phyloP scores from a whole-genome alignment of 768 basidiomycete genomes.

The Cystofilobasidium capitatum region DNA sequence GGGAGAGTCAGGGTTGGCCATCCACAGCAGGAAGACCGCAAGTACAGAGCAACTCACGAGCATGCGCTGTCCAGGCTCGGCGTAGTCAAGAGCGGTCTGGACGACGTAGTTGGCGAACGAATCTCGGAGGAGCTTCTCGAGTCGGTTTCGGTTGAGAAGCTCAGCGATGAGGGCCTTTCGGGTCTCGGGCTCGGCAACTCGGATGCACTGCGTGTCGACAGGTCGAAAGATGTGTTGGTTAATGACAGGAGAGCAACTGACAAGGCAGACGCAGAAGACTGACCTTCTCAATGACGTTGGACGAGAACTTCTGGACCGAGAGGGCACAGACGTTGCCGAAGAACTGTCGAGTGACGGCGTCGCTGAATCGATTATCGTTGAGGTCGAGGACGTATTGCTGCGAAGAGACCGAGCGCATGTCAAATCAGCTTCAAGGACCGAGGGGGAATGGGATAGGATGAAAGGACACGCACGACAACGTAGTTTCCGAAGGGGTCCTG shows the following conservation, averaged over 20 bases:
- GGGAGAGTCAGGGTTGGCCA: slow-evolving; percentile 10
- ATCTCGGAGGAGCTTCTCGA: slow-evolving; percentile 91
- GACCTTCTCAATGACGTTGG: slow-evolving; percentile 96
- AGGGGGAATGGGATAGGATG: slow-evolving; percentile 69
- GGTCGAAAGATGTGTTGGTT: neutral
- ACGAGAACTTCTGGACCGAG: slow-evolving; percentile 98
- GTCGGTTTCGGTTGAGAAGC: slow-evolving; percentile 79
- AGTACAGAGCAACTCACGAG: slow-evolving; percentile 45
- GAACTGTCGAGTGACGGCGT: slow-evolving; percentile 94
- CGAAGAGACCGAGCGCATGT: neutral
- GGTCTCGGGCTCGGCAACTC: slow-evolving; percentile 90
- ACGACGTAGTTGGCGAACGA: slow-evolving; percentile 96
- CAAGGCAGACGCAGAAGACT: slow-evolving; percentile 17
- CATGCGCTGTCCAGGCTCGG: slow-evolving; percentile 79
- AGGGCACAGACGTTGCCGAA: slow-evolving; percentile 93
- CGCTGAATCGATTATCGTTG: slow-evolving; percentile 96
- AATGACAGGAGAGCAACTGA: too few relatives aligned
- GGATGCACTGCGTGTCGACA: slow-evolving; percentile 51
- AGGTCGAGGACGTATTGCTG: slow-evolving; percentile 97
- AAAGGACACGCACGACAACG: slow-evolving; percentile 34
- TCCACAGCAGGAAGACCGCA: neutral
- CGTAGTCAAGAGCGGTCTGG: slow-evolving; percentile 93
- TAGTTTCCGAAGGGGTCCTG: slow-evolving; percentile 67
- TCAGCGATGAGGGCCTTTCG: slow-evolving; percentile 93
- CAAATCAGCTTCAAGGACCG: slow-evolving; percentile 26